Conservation (phyloP, 345 rosid genomes). For the Kernera saxatilis region DNA sequence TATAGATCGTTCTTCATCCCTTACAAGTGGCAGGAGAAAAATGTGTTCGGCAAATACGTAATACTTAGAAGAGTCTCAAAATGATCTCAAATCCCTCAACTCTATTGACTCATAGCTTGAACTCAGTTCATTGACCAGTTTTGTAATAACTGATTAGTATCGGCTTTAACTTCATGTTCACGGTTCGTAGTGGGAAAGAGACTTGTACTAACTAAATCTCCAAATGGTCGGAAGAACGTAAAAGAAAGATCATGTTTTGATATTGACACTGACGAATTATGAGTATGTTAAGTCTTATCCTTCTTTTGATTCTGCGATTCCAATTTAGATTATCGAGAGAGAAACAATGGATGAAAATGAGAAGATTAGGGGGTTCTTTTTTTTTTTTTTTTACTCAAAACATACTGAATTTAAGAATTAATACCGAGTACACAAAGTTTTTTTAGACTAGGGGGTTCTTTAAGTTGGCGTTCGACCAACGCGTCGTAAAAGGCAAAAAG, state of each 20-base stretch:
- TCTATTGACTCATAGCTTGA: neutral
- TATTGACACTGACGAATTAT: neutral
- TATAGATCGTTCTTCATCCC: conserved; percentile 93
- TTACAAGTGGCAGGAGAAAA: conserved; percentile 67
- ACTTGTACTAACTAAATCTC: neutral
- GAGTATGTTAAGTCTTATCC: neutral
- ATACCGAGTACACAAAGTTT: too few relatives aligned
- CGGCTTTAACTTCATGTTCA: conserved; percentile 11
- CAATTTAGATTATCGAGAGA: neutral
- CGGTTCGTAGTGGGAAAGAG: neutral
- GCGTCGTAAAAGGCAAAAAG: conserved; percentile 1
- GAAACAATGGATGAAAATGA: neutral
- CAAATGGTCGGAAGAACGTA: neutral
- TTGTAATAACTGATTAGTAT: conserved; percentile 7
- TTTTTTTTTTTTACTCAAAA: too few relatives aligned
- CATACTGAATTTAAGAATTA: too few relatives aligned
- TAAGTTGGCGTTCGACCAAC: conserved; percentile 27
- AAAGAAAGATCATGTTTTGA: neutral
- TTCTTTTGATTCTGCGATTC: neutral
- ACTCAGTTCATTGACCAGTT: conserved; percentile 1
- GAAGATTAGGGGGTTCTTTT: neutral
- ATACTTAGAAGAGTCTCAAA: conserved; percentile 45
- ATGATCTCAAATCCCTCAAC: neutral
- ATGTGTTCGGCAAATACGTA: conserved; percentile 88
- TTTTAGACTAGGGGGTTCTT: neutral